phyloP scores from a whole-genome alignment of 116 monocot species.

The Posidonia oceanica region DNA sequence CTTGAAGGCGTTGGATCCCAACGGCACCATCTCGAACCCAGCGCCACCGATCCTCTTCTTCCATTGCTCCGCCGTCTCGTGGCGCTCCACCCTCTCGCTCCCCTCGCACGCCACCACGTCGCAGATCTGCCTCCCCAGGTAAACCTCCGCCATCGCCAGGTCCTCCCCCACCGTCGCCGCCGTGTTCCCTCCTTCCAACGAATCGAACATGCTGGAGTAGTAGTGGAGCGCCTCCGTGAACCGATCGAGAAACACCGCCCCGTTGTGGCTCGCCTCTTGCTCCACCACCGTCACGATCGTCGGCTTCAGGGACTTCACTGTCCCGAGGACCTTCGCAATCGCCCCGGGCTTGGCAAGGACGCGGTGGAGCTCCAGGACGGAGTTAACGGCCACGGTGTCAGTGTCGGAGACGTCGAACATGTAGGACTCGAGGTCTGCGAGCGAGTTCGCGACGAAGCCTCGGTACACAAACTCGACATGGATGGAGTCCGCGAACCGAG shows the following conservation, averaged over 20 bases:
- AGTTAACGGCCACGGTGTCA: slow-evolving; percentile 53
- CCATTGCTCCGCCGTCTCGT: slow-evolving; percentile 65
- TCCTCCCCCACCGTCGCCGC: slow-evolving; percentile 10
- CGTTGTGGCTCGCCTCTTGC: slow-evolving; percentile 82
- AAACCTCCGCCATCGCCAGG: slow-evolving; percentile 66
- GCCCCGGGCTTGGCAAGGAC: slow-evolving; percentile 23
- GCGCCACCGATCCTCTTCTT: slow-evolving; percentile 24
- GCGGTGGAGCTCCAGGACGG: slow-evolving; percentile 49
- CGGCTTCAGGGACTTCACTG: slow-evolving; percentile 42
- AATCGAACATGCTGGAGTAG: slow-evolving; percentile 92
- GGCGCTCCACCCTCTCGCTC: slow-evolving; percentile 51
- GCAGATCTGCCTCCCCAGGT: slow-evolving; percentile 70
- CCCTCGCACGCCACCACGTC: slow-evolving; percentile 81
- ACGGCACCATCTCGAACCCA: slow-evolving; percentile 32
- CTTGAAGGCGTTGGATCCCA: slow-evolving; percentile 51
- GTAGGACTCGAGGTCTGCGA: slow-evolving; percentile 61
- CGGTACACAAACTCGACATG: slow-evolving; percentile 46
- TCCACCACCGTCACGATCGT: slow-evolving; percentile 66
- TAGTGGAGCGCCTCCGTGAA: slow-evolving; percentile 75
- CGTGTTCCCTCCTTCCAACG: slow-evolving; percentile 15
- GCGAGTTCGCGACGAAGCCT: slow-evolving; percentile 35
- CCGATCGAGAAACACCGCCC: slow-evolving; percentile 44
- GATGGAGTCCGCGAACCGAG: slow-evolving; percentile 47
- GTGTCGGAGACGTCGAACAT: slow-evolving; percentile 17
- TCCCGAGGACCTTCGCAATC: slow-evolving; percentile 22